Evolutionary conservation across 768 basidiomycete species (phyloP), one percentile per base, ranked within the genome.

Genomic region (Russula virescens): DNA sequence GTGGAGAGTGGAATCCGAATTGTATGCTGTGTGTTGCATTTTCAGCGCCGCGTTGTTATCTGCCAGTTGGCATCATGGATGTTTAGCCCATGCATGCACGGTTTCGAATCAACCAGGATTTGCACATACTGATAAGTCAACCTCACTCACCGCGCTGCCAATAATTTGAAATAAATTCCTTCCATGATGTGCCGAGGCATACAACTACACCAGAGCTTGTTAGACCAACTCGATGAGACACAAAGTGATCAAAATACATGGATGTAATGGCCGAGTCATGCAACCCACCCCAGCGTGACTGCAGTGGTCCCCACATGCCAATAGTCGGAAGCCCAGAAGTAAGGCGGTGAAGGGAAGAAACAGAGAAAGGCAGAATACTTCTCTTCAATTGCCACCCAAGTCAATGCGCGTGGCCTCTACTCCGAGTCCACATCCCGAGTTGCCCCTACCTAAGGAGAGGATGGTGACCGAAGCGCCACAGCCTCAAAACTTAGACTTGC

Each of bases 341-440:
- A 84, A 67, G 81, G 80, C 28, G 79, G 88, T n/a, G 62, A 75
- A 1, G 77, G 76, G 49, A 77, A 77, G 55, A 92, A 89, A 71
- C 79, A 82, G 68, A 80, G 82, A 48, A 89, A 79, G 68, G 85
- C 86, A 0, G 75, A 79, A 42, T 82, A 80, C 69, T 87, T 87
- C 71, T 76, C 80, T 5, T 71, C 72, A 26, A 45, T 61, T 13
- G 21, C 31, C 49, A 53, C 58, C 5, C 25, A 74, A 61, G 35
- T 69, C 77, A 59, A 80, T 83, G 55, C 72, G 71, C 45, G 74
- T 70, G 21, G 76, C 78, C 3, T 78, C 81, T 38, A 70, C 70
- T 8, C 80, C n/a, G n/a, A n/a, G n/a, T n/a, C n/a, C 81, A n/a
- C 78, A 78, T 66, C 65, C 66, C 14, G 79, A 81, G 5, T 79